phyloP scores from a whole-genome alignment of 768 basidiomycete species.

The Lepiota subincarnata region DNA sequence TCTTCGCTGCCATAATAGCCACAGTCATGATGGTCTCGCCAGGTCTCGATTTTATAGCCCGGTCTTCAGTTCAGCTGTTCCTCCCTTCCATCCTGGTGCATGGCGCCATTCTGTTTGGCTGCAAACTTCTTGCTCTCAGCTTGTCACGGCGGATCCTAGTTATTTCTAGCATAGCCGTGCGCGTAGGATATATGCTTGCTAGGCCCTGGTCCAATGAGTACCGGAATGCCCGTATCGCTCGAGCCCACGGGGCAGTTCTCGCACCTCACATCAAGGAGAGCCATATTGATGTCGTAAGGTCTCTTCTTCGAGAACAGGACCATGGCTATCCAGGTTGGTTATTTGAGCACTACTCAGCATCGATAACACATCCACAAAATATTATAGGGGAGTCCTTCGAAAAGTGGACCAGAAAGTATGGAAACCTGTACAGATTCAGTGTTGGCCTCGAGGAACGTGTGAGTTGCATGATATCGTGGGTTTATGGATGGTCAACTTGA shows the following conservation, averaged over 20 bases:
- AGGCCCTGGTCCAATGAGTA: neutral
- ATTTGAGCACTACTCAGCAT: too few relatives aligned
- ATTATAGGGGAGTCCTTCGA: neutral
- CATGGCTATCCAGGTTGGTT: slow-evolving; percentile 30
- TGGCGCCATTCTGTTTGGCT: neutral
- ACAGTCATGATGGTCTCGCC: slow-evolving; percentile 2
- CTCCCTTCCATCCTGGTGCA: neutral
- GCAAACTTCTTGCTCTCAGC: neutral
- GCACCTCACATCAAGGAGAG: slow-evolving; percentile 27
- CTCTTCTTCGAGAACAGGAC: slow-evolving; percentile 22
- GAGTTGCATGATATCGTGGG: neutral
- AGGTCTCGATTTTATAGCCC: neutral
- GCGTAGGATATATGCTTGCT: neutral
- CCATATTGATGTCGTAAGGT: slow-evolving; percentile 18
- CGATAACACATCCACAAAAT: neutral
- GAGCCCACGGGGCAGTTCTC: slow-evolving; percentile 27
- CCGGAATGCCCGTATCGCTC: slow-evolving; percentile 19
- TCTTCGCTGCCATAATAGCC: too few relatives aligned
- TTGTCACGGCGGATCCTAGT: neutral
- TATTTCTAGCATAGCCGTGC: neutral
- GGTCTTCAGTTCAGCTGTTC: neutral
- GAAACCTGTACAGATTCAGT: slow-evolving; percentile 13
- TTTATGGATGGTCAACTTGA: neutral
- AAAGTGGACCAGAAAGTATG: slow-evolving; percentile 19
- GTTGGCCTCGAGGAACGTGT: slow-evolving; percentile 26